Evolutionary conservation across 805 yeast species (phyloP).

Genomic region (Myxozyma lipomycoides): DNA sequence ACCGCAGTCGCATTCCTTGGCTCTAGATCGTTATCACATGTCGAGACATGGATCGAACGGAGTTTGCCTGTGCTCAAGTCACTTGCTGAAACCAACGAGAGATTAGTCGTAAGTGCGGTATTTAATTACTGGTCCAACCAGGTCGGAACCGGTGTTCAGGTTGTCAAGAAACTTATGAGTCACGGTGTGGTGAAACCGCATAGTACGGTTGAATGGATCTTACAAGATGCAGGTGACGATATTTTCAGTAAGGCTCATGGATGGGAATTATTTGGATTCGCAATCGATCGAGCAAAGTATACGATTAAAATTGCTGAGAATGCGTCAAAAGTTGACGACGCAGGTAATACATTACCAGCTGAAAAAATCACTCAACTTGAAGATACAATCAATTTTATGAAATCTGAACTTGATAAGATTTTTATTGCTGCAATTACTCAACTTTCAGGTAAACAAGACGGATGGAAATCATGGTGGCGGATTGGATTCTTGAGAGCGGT

Average conservation of each 20-base stretch:
- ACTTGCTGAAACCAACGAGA: constrained; percentile 27
- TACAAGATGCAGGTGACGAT: constrained; percentile 35
- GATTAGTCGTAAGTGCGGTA: constrained; percentile 52
- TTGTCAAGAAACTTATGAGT: constrained; percentile 50
- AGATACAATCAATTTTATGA: background rate
- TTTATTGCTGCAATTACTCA: constrained; percentile 20
- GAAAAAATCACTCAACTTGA: constrained; percentile 4
- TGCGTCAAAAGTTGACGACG: constrained; percentile 42
- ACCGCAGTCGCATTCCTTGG: constrained; percentile 80
- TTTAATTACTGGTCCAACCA: constrained; percentile 62
- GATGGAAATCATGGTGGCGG: constrained; percentile 28
- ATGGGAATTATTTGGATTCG: constrained; percentile 26
- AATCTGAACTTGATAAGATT: constrained; percentile 6
- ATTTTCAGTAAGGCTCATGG: constrained; percentile 14
- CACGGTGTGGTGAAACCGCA: constrained; percentile 44
- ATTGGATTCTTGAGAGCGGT: constrained; percentile 24
- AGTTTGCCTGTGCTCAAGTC: constrained; percentile 40
- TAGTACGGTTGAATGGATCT: constrained; percentile 45
- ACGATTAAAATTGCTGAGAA: constrained; percentile 28
- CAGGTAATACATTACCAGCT: constrained; percentile 14
- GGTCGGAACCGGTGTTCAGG: constrained; percentile 60
- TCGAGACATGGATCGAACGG: constrained; percentile 51
- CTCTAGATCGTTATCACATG: constrained; percentile 79
- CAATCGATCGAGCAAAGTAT: constrained; percentile 23
- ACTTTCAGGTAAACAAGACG: constrained; percentile 20